A percentile compares a stretch with the other conserved stretches of the same genome.
phyloP scores from a whole-genome alignment of 2,329 filamentous ascomycete species.

The Penicillium sp. region DNA sequence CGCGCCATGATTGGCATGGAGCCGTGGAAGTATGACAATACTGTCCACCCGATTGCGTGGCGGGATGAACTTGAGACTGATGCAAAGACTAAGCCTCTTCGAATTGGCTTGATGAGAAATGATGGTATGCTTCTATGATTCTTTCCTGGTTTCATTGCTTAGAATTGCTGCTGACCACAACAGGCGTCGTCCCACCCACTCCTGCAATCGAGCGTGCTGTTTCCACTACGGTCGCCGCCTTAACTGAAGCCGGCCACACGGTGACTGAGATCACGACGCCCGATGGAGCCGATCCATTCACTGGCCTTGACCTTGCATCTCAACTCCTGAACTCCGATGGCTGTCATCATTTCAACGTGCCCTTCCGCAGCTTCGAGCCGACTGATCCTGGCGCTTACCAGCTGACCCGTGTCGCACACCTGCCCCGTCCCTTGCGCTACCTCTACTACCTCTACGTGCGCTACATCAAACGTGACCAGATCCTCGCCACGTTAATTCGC shows the following conservation, averaged over 20 bases:
- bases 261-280: conserved; percentile 68
- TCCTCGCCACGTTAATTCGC: conserved; percentile 77
- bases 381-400: conserved; percentile 76
- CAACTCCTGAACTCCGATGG: conserved; percentile 84
- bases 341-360: conserved; percentile 74
- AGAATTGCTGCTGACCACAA: background rate
- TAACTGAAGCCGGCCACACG: conserved; percentile 72
- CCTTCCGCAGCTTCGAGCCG: conserved; percentile 74
- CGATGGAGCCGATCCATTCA: conserved; percentile 72
- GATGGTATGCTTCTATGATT: conserved; percentile 55
- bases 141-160: background rate
- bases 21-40: conserved; percentile 87
- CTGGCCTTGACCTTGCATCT: conserved; percentile 73
- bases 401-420: conserved; percentile 70
- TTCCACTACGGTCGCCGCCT: conserved; percentile 67
- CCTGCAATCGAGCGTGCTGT: conserved; percentile 81
- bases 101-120: conserved; percentile 74
- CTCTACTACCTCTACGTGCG: conserved; percentile 89
- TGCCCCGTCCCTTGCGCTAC: conserved; percentile 75
- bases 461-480: conserved; percentile 71
- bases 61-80: conserved; percentile 61
- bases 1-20: conserved; percentile 74
- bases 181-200: conserved; percentile 76
- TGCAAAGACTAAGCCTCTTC: conserved; percentile 63
- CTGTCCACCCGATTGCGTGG: conserved; percentile 84